Evolutionary conservation across 352 stramenopile genomes (phyloP).

Genomic region (Thalassiosira mediterranea): DNA sequence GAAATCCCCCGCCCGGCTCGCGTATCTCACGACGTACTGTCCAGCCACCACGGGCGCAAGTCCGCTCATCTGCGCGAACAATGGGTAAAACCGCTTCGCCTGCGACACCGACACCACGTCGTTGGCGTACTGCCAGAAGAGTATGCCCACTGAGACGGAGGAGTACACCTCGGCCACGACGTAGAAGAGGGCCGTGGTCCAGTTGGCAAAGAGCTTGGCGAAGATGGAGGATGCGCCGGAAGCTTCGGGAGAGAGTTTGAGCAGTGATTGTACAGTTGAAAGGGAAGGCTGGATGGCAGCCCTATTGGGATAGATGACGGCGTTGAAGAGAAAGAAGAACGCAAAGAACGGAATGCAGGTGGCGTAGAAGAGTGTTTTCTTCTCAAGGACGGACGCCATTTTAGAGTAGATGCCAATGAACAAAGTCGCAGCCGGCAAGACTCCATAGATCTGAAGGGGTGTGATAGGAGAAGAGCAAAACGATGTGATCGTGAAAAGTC

Average conservation of each 20-base stretch:
- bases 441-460: slow-evolving; percentile 84
- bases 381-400: slow-evolving; percentile 73
- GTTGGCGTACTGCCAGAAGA: slow-evolving; percentile 91
- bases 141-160: slow-evolving; percentile 85
- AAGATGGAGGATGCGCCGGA: slow-evolving; percentile 66
- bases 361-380: slow-evolving; percentile 82
- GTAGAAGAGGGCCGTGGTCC: slow-evolving; percentile 86
- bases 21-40: slow-evolving; percentile 79
- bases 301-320: slow-evolving; percentile 82
- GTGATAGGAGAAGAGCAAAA: too few relatives aligned
- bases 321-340: slow-evolving; percentile 84
- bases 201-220: slow-evolving; percentile 77
- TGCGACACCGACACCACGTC: slow-evolving; percentile 86
- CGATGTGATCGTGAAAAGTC: neutral
- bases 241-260: slow-evolving; percentile 32
- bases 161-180: slow-evolving; percentile 87
- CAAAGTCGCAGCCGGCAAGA: slow-evolving; percentile 83
- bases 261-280: slow-evolving; percentile 48
- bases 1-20: slow-evolving; percentile 71
- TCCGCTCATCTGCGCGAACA: slow-evolving; percentile 86
- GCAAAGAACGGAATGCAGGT: slow-evolving; percentile 85
- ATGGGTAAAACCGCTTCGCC: slow-evolving; percentile 87
- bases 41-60: slow-evolving; percentile 78
- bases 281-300: slow-evolving; percentile 69
- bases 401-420: slow-evolving; percentile 86